These are phyloP conservation scores for Fusarium sp. DNA, from an alignment of 2,329 filamentous ascomycete species.

Conservation along the genomic window DNA sequence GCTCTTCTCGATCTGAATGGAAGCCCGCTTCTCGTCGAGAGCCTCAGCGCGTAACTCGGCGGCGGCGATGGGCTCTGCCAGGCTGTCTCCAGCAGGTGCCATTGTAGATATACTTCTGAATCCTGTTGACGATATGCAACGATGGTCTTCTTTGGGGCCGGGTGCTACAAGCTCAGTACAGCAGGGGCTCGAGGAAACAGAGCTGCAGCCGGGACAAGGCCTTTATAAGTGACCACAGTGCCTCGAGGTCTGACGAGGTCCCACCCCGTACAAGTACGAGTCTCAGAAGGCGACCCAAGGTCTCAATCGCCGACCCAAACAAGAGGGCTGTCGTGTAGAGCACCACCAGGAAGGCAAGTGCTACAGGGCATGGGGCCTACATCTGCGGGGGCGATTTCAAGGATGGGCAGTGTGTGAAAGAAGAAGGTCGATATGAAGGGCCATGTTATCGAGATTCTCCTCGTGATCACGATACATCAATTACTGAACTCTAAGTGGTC, in stretches of 20 bases:
- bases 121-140: background rate
- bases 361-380: slow-evolving; percentile 7
- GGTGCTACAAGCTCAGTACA: slow-evolving; percentile 2
- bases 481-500: background rate
- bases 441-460: slow-evolving; percentile 26
- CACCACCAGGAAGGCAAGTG: slow-evolving; percentile 9
- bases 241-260: slow-evolving; percentile 13
- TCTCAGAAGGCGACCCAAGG: background rate
- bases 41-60: slow-evolving; percentile 45
- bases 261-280: slow-evolving; percentile 6
- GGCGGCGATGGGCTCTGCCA: slow-evolving; percentile 51
- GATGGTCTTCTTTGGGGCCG: background rate
- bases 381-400: slow-evolving; percentile 9
- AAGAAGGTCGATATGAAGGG: slow-evolving; percentile 35
- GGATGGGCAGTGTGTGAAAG: slow-evolving; percentile 31
- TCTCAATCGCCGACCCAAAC: slow-evolving; percentile 19
- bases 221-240: slow-evolving; percentile 21
- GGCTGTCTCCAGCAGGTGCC: slow-evolving; percentile 47
- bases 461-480: slow-evolving; percentile 19
- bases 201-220: background rate
- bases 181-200: background rate
- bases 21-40: slow-evolving; percentile 47
- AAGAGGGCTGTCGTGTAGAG: background rate
- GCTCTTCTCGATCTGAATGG: slow-evolving; percentile 45
- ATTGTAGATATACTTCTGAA: slow-evolving; percentile 34